Conservation (phyloP, 2,329 filamentous ascomycete species). For the Verticillium alfalfae region DNA sequence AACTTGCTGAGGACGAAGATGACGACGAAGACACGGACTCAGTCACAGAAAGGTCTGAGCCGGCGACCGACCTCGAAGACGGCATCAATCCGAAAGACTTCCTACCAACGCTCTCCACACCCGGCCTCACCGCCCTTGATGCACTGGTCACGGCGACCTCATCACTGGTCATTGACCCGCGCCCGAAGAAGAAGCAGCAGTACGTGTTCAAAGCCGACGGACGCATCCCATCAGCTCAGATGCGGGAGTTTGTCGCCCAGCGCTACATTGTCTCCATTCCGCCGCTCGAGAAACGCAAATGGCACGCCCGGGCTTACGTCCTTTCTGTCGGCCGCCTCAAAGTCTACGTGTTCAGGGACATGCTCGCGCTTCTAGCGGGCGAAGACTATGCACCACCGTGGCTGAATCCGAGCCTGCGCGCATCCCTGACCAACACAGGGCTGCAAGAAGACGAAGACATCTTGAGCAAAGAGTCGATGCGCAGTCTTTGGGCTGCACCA, state of each 20-base stretch:
- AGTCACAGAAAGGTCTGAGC: neutral
- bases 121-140: constrained; percentile 22
- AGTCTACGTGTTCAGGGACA: constrained; percentile 28
- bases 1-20: constrained; percentile 24
- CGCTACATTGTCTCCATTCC: constrained; percentile 26
- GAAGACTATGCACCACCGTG: constrained; percentile 29
- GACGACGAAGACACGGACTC: constrained; percentile 17
- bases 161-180: neutral
- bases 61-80: constrained; percentile 1
- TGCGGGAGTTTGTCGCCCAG: constrained; percentile 31
- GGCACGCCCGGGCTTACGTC: constrained; percentile 29
- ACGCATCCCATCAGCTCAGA: constrained; percentile 28
- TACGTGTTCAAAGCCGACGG: constrained; percentile 22
- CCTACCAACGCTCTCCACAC: constrained; percentile 14
- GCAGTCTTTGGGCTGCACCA: constrained; percentile 22
- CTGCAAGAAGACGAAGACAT: constrained; percentile 28
- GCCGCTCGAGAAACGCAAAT: constrained; percentile 24
- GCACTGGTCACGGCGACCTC: constrained; percentile 20
- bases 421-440: constrained; percentile 29
- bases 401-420: constrained; percentile 23
- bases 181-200: constrained; percentile 6
- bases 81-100: constrained; percentile 6
- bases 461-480: constrained; percentile 23
- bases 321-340: constrained; percentile 28
- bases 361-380: constrained; percentile 26